These are phyloP conservation scores for Articulospora tetracladia DNA, from an alignment of 495 filamentous ascomycete genomes.

Conservation along the genomic window DNA sequence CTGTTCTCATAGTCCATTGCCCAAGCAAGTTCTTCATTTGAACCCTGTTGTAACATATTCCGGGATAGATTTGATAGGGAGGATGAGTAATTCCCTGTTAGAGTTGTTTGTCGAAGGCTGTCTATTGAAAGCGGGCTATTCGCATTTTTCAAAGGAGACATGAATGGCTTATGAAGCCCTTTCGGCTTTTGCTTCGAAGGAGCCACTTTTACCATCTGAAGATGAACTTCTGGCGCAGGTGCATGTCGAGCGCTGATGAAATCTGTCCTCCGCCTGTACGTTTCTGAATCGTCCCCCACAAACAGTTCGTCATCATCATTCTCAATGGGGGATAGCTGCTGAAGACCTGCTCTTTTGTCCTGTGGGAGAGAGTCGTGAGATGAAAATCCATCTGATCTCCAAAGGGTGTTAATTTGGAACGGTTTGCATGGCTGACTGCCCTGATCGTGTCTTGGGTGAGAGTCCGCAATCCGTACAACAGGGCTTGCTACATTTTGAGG, in stretches of 20 bases:
- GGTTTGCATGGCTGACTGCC: no score
- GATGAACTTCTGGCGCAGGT: neutral
- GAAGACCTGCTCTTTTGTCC: neutral
- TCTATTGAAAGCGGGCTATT: neutral
- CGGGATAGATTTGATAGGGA: neutral
- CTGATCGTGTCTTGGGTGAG: no score
- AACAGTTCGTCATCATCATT: constrained; percentile 9
- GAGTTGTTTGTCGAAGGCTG: constrained; percentile 13
- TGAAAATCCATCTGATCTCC: no score
- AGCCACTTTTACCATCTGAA: neutral
- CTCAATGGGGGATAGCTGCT: neutral
- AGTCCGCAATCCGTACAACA: no score
- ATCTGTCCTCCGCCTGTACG: constrained; percentile 1
- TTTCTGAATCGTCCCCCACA: neutral
- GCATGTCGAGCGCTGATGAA: constrained; percentile 23
- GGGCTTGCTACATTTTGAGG: no score
- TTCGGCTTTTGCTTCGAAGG: neutral
- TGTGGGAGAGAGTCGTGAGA: no score
- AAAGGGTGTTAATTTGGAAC: neutral
- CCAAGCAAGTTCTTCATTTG: constrained; percentile 26
- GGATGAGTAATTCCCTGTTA: neutral
- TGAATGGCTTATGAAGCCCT: constrained; percentile 30
- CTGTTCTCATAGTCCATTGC: constrained; percentile 34
- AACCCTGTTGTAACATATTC: constrained; percentile 2
- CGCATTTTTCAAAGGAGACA: constrained; percentile 23